A percentile compares a stretch with the other conserved stretches of the same genome.
phyloP scores from a whole-genome alignment of 768 basidiomycete genomes.

The Tulasnella calospora region DNA sequence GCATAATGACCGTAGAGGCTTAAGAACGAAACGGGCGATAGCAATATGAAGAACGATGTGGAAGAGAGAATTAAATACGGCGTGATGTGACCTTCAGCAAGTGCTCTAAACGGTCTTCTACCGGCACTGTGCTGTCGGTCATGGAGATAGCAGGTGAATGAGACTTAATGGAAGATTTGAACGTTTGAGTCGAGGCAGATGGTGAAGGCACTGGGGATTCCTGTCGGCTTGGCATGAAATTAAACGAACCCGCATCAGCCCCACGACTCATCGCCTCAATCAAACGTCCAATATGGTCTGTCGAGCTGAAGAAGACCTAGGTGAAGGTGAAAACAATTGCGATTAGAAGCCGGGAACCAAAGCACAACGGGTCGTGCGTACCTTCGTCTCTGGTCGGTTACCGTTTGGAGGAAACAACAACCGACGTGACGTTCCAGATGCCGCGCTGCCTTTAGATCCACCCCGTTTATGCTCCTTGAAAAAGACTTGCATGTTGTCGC shows the following conservation, averaged over 20 bases:
- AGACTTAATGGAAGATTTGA: background rate
- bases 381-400: conserved; percentile 78
- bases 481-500: conserved; percentile 56
- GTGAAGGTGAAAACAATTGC: conserved; percentile 20
- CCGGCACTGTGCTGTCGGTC: conserved; percentile 59
- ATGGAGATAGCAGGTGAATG: conserved; percentile 14
- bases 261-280: conserved; percentile 79
- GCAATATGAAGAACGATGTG: conserved; percentile 24
- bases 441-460: conserved; percentile 56
- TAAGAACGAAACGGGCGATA: conserved; percentile 28
- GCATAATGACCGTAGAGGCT: background rate
- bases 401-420: background rate
- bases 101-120: conserved; percentile 71
- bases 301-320: conserved; percentile 69
- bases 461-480: conserved; percentile 70
- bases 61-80: conserved; percentile 32
- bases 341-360: background rate
- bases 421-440: conserved; percentile 10
- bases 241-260: conserved; percentile 79
- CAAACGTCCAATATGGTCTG: conserved; percentile 73
- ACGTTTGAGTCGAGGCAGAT: conserved; percentile 19
- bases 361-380: conserved; percentile 35
- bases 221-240: conserved; percentile 50
- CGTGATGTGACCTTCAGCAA: conserved; percentile 39
- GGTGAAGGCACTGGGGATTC: conserved; percentile 11